Evolutionary conservation across 2,329 filamentous ascomycete genomes (phyloP), one percentile per base, ranked within the genome.

Genomic region (Grosmannia penicillata): DNA sequence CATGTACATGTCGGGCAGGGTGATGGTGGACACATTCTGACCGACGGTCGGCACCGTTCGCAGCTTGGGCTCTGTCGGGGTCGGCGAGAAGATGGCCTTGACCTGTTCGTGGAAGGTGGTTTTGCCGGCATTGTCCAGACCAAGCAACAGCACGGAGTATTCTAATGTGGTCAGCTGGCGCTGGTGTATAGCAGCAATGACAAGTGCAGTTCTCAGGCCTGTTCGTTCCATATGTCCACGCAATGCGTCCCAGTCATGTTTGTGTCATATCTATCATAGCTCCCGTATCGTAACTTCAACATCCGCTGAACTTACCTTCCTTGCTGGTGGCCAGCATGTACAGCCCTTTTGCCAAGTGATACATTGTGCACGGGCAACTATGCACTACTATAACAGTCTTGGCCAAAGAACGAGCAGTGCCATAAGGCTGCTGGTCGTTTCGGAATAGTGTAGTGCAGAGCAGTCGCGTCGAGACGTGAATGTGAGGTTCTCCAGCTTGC

Each of bases 41-140:
- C 91, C 91, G 50, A 96, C 89, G 17, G 91, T 98, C 22, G 91
- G 91, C 8, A 96, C 89, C 32, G 89, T 95, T 56, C 91, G 87
- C 49, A 65, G 75, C 61, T 69, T 87, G 53, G 65, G 82, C 57
- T 63, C 72, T 38, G 65, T 71, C 40, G 61, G 63, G 45, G 68
- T 66, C 32, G 75, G 68, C 46, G 77, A 69, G 68, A 85, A 94
- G 54, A 93, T 71, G 39, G 85, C 75, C 63, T 94, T 95, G 59
- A 96, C 85, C 59, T 95, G 87, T 56, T 93, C 85, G 61, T 95
- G 86, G 55, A 96, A 87, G 21, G 91, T 96, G 29, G 91, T 96
- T 68, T 96, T 96, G 59, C 91, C 91, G 44, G 91, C 91, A 57
- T 96, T 96, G 68, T 96, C 91, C 54, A 96, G 82, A 46, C 91